Evolutionary conservation across 352 stramenopile genomes (phyloP).

Genomic region (Aphanomyces invadans): DNA sequence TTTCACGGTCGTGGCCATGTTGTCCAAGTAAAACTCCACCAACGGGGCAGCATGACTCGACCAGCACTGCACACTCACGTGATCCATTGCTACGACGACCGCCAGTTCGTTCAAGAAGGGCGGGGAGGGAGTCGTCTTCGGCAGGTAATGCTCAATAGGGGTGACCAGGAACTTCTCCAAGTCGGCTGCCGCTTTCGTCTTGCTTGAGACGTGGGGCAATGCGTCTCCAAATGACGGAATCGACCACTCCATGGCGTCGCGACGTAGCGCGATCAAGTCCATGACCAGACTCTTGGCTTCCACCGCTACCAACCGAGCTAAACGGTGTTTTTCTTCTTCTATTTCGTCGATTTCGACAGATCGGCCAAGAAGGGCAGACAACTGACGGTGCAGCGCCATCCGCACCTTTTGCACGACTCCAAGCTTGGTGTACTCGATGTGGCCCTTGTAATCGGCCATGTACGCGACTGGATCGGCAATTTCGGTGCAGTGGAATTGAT

Average conservation of each 20-base stretch:
- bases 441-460: neutral
- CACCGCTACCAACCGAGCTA: constrained; percentile 44
- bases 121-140: constrained; percentile 34
- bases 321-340: constrained; percentile 47
- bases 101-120: constrained; percentile 51
- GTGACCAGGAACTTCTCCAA: constrained; percentile 57
- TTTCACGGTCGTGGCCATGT: constrained; percentile 39
- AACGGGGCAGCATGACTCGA: constrained; percentile 42
- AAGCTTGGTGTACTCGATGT: neutral
- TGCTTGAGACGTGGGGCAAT: constrained; percentile 38
- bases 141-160: constrained; percentile 56
- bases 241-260: constrained; percentile 48
- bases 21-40: constrained; percentile 48
- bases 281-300: constrained; percentile 52
- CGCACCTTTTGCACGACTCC: neutral
- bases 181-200: constrained; percentile 41
- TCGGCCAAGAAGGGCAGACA: neutral
- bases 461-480: constrained; percentile 46
- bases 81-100: constrained; percentile 36
- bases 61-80: constrained; percentile 43
- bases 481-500: constrained; percentile 52
- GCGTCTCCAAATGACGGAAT: constrained; percentile 49
- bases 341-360: neutral
- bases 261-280: constrained; percentile 53
- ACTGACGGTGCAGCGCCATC: neutral